Conservation (phyloP, 1,284 basidiomycete genomes). For the Cutaneotrichosporon dermatis region DNA sequence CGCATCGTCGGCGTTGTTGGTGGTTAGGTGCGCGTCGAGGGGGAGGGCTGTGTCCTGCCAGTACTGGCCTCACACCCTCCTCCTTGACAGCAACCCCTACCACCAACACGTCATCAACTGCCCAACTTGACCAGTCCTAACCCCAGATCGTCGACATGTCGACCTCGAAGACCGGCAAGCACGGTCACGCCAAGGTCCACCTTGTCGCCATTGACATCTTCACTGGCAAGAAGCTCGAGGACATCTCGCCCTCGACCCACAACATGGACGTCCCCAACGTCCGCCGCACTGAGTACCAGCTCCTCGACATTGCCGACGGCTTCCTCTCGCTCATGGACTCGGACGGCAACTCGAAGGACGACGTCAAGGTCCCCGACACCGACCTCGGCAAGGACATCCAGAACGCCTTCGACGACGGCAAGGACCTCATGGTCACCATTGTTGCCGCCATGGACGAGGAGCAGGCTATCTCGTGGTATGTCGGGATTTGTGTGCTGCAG, state of each 20-base stretch:
- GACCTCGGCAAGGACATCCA: conserved; percentile 77
- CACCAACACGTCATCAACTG: not conserved
- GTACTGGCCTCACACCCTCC: too few species aligned
- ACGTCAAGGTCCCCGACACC: conserved; percentile 87
- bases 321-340: conserved; percentile 91
- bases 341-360: conserved; percentile 86
- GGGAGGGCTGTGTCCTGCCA: too few species aligned
- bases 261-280: conserved; percentile 95
- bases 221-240: conserved; percentile 94
- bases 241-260: conserved; percentile 83
- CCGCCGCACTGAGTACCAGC: conserved; percentile 80
- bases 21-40: too few species aligned
- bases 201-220: conserved; percentile 91
- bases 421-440: conserved; percentile 77
- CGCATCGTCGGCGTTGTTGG: not conserved
- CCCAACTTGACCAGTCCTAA: too few species aligned
- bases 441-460: conserved; percentile 75
- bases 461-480: conserved; percentile 8
- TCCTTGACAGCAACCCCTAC: not conserved
- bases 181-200: conserved; percentile 99
- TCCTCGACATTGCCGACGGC: conserved; percentile 81
- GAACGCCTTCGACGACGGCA: conserved; percentile 73
- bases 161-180: conserved; percentile 87
- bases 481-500: not conserved
- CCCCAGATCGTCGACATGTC: conserved; percentile 89